These are phyloP conservation scores for Teunomyces pallodes DNA, from an alignment of 805 yeast genomes.

Conservation along the genomic window DNA sequence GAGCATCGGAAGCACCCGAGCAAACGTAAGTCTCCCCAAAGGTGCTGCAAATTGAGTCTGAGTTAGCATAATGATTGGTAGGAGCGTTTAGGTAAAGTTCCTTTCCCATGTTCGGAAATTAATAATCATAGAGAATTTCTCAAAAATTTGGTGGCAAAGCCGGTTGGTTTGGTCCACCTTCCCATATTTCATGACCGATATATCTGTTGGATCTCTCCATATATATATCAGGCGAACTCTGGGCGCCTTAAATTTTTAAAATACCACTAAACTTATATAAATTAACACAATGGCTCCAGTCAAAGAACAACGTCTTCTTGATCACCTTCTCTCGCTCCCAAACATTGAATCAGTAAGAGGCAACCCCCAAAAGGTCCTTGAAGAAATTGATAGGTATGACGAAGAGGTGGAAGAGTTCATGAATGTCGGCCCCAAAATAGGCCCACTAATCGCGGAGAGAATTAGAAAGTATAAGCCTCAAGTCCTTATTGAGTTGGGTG, in stretches of 20 bases:
- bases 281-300: slow-evolving; percentile 7
- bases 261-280: not conserved
- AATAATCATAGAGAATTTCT: not conserved
- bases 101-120: not conserved
- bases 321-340: slow-evolving; percentile 23
- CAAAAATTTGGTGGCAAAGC: not conserved
- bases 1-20: not conserved
- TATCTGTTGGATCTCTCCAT: not conserved
- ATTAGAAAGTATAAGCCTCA: slow-evolving; percentile 22
- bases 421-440: slow-evolving; percentile 34
- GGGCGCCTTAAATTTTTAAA: not conserved
- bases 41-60: too few species aligned
- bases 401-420: slow-evolving; percentile 17
- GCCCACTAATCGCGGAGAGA: slow-evolving; percentile 22
- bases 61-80: not conserved
- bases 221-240: not conserved
- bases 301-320: slow-evolving; percentile 25
- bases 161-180: not conserved
- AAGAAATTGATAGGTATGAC: slow-evolving; percentile 27
- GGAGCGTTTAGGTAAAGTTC: not conserved
- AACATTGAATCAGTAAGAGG: slow-evolving; percentile 22
- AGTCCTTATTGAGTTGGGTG: slow-evolving; percentile 31
- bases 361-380: slow-evolving; percentile 30
- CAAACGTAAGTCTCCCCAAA: too few species aligned
- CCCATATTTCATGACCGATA: not conserved